These are phyloP conservation scores for Coemansia erecta DNA, from an alignment of 192 early-diverging fungal genomes.

Conservation along the genomic window DNA sequence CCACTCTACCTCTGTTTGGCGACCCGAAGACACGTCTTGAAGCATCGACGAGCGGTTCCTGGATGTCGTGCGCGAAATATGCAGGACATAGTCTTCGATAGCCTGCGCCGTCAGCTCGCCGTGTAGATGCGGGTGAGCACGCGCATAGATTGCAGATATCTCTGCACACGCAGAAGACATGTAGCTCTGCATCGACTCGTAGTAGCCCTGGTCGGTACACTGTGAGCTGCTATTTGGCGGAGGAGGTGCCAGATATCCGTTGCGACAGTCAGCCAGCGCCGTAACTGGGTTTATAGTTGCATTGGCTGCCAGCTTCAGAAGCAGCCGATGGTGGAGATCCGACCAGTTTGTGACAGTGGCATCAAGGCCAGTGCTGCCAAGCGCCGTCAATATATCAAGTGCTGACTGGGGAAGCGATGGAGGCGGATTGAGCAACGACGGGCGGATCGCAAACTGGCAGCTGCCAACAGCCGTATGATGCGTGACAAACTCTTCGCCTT, in stretches of 20 bases:
- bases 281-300: conserved; percentile 65
- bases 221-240: conserved; percentile 6
- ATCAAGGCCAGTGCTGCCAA: conserved; percentile 28
- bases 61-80: conserved; percentile 42
- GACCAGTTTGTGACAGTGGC: conserved; percentile 38
- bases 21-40: conserved; percentile 43
- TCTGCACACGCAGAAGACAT: conserved; percentile 30
- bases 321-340: conserved; percentile 48
- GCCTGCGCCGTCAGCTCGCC: conserved; percentile 30
- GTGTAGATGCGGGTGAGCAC: conserved; percentile 40
- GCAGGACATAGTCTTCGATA: conserved; percentile 34
- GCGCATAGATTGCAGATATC: conserved; percentile 37
- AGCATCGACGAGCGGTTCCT: conserved; percentile 57
- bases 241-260: conserved; percentile 53
- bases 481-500: conserved; percentile 47
- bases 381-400: conserved; percentile 24
- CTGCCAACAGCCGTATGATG: conserved; percentile 60
- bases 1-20: conserved; percentile 56
- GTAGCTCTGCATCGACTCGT: conserved; percentile 15
- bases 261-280: conserved; percentile 56
- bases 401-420: conserved; percentile 12
- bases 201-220: conserved; percentile 11
- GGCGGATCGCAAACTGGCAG: conserved; percentile 50
- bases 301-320: conserved; percentile 66
- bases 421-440: conserved; percentile 9